Percentiles rank a stretch among this genome's conserved stretches.
These are phyloP conservation scores for Talaromyces proteolyticus DNA, from an alignment of 495 filamentous ascomycete species.

Conservation along the genomic window DNA sequence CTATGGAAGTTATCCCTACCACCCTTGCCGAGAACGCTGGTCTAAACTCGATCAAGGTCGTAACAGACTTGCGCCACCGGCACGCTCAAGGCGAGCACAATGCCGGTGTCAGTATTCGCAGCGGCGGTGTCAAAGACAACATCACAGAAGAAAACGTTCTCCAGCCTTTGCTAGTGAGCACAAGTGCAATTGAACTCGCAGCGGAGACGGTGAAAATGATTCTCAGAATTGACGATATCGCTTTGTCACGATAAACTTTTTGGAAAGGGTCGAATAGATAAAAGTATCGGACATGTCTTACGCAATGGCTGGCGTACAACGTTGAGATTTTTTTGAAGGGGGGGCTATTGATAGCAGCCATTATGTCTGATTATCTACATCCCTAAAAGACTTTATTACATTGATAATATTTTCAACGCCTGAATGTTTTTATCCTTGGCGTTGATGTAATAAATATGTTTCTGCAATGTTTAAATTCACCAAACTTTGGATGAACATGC, in stretches of 20 bases:
- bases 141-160: constrained; percentile 96
- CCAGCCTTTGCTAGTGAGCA: constrained; percentile 93
- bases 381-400: too few relatives aligned
- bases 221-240: constrained; percentile 94
- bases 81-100: constrained; percentile 94
- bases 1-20: constrained; percentile 94
- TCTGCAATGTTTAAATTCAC: too few relatives aligned
- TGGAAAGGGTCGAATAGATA: neutral
- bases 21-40: constrained; percentile 97
- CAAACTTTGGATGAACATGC: too few relatives aligned
- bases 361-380: neutral
- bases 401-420: too few relatives aligned
- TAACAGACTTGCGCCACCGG: constrained; percentile 91
- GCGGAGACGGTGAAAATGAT: constrained; percentile 99
- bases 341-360: neutral
- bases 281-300: constrained; percentile 4
- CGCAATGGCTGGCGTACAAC: constrained; percentile 1
- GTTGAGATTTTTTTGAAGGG: neutral
- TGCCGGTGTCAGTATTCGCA: constrained; percentile 94
- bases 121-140: constrained; percentile 89
- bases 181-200: constrained; percentile 92
- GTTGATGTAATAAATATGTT: too few relatives aligned
- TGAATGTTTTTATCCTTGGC: too few relatives aligned
- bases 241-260: constrained; percentile 55
- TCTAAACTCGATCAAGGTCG: constrained; percentile 95